Base-by-base conservation (phyloP, 176 grass and related monocot genomes). In the Thinopyrum elongatum region DNA sequence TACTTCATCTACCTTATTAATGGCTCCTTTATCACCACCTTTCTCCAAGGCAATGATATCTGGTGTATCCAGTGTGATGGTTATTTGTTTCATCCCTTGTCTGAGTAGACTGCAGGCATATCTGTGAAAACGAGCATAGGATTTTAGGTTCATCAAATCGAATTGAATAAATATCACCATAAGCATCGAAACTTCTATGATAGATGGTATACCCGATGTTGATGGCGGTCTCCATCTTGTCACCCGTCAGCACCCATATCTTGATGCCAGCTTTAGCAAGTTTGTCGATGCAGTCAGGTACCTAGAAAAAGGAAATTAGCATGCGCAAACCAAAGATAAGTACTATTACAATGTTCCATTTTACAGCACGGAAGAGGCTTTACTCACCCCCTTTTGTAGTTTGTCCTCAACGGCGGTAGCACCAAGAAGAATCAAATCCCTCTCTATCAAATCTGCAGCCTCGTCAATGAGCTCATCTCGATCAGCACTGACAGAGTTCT, bases 171-270 rank as follows among this genome's bases (percentile, higher is more conserved):
- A 15, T 47, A 36, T 70, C 42, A 28, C 14, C 28, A 63, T 64
- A 31, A 87, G 73, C 34, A 68, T 17, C 2, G 26, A 82, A 73
- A 16, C 58, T 14, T 4, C 14, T 1, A 60, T 34, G 29, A 34
- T 6, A 60, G 68, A 70, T 65, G 17, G 10, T 64, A 77, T 80
- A 98, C 93, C 96, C 96, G 2, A 98, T 98, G 65, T 98, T 98
- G 86, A 98, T 91, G 77, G 96, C 96, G 8, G 96, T 98, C 80
- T 98, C 96, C 93, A 98, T 93, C 85, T 98, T 98, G 73, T 98
- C 96, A 0, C 96, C 96, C 17, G 96, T 98, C 25, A 98, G 89
- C 58, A 98, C 92, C 96, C 96, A 98, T 82, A 98, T 88, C 75
- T 98, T 98, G 83, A 98, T 98, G 90, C 96, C 96, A 84, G 96